Evolutionary conservation across 257 asterid species (phyloP).

Genomic region (Plantago major): DNA sequence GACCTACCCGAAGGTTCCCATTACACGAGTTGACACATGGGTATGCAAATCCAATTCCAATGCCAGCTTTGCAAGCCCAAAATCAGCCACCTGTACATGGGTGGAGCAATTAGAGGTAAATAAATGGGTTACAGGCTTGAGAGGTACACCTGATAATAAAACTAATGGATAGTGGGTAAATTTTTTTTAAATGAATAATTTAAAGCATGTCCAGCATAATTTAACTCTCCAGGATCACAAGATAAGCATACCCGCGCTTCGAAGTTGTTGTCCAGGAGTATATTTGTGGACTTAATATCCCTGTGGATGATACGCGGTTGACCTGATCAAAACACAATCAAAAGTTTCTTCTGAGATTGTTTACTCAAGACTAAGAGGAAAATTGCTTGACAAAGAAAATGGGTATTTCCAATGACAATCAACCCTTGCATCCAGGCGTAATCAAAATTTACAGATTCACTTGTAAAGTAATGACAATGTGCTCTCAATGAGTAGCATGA

Average conservation of each 20-base stretch:
- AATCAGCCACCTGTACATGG: constrained; percentile 72
- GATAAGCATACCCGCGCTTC: constrained; percentile 61
- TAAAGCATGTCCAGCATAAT: neutral
- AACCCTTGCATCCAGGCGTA: constrained; percentile 9
- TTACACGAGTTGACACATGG: constrained; percentile 83
- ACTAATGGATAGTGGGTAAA: neutral
- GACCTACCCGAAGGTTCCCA: constrained; percentile 93
- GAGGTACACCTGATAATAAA: no score
- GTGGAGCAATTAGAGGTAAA: constrained; percentile 6
- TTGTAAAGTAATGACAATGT: neutral
- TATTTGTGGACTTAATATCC: constrained; percentile 83
- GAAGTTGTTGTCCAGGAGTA: constrained; percentile 77
- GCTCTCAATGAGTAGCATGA: neutral
- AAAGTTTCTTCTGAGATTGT: constrained; percentile 5
- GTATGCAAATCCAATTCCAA: constrained; percentile 58
- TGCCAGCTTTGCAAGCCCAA: constrained; percentile 91
- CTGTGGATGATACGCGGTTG: constrained; percentile 89
- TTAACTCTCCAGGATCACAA: constrained; percentile 5
- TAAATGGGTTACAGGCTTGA: neutral
- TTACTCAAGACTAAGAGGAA: constrained; percentile 9
- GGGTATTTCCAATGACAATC: neutral
- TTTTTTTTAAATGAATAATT: constrained; percentile 4
- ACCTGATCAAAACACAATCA: constrained; percentile 38
- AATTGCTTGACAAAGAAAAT: constrained; percentile 2
- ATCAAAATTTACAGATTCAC: constrained; percentile 3